phyloP scores from a whole-genome alignment of 805 yeast species.

The Grigorovia transvaalensis region DNA sequence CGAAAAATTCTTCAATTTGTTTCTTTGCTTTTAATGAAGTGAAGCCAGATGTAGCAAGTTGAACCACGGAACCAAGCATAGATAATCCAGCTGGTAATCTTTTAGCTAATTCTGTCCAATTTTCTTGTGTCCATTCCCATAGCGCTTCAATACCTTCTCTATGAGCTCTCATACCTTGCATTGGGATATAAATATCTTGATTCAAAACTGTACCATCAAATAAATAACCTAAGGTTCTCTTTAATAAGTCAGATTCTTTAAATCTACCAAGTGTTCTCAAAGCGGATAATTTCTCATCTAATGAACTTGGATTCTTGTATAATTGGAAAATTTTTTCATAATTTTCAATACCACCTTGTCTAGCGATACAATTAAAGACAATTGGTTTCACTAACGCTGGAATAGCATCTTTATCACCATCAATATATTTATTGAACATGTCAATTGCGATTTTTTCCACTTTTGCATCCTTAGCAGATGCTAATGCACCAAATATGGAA shows the following conservation, averaged over 20 bases:
- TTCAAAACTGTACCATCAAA: conserved; percentile 51
- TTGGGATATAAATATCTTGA: conserved; percentile 71
- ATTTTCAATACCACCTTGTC: conserved; percentile 48
- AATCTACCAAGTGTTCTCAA: conserved; percentile 60
- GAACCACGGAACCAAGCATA: conserved; percentile 69
- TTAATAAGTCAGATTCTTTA: conserved; percentile 39
- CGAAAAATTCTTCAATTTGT: conserved; percentile 42
- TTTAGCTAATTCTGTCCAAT: conserved; percentile 63
- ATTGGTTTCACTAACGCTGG: conserved; percentile 64
- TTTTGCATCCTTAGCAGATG: conserved; percentile 37
- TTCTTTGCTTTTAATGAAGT: conserved; percentile 44
- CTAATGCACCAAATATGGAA: conserved; percentile 51
- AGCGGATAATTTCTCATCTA: conserved; percentile 62
- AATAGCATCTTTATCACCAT: conserved; percentile 58
- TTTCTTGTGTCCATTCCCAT: conserved; percentile 61
- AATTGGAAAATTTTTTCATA: conserved; percentile 53
- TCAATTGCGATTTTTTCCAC: conserved; percentile 38
- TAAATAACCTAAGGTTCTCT: conserved; percentile 45
- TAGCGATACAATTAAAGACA: conserved; percentile 58
- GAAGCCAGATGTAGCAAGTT: conserved; percentile 49
- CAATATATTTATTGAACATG: conserved; percentile 42
- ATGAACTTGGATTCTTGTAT: conserved; percentile 47
- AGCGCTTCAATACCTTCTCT: conserved; percentile 54
- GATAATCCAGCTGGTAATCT: conserved; percentile 72
- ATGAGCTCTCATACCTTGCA: conserved; percentile 60